Base-by-base conservation (phyloP, 2,329 filamentous ascomycete species). In the Helminthosporium solani region DNA sequence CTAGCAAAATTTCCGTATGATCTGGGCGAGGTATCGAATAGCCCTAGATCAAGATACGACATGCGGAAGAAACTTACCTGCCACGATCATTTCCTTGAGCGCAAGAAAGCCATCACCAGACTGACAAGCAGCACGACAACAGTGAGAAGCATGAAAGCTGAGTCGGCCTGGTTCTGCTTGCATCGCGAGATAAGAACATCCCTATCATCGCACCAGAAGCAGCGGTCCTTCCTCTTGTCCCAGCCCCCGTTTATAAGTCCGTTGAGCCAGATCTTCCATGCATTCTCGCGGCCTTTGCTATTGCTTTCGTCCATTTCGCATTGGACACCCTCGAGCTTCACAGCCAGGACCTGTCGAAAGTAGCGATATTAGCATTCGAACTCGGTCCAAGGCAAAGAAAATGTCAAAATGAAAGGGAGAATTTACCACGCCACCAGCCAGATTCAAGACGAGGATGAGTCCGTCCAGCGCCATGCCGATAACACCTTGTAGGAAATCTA, bases 121-220 rank as follows among this genome's bases (percentile, higher is more conserved):
- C 40, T 44, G 1, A 42, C 56, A 15, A 50, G 33, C n/a, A 61
- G 37, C 18, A 59, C 28, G 8, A 52, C 31, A 11, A 52, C 51
- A 1, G 50, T 54, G 15, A 63, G 7, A 20, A 62, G 61, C 60
- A 66, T 61, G 31, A 67, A 63, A 1, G 51, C 61, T 2, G 54
- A 34, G 15, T 63, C 60, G 3, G 63, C 61, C 36, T 57, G 47
- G 30, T 42, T 50, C 37, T 53, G 42, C 37, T 40, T 56, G 42
- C 62, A 66, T 15, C 54, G 53, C 4, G 46, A 46, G 6, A 49
- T 2, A 20, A 60, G 14, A 12, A 33, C 36, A 15, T 37, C 19
- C 3, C 2, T 3, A 8, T 2, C 4, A 15, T 52, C 40, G 4
- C 27, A 18, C 15, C 9, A 1, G 19, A 43, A 21, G 39, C 33